Conservation (phyloP, 106 monocot species). For the Chionographis japonica region DNA sequence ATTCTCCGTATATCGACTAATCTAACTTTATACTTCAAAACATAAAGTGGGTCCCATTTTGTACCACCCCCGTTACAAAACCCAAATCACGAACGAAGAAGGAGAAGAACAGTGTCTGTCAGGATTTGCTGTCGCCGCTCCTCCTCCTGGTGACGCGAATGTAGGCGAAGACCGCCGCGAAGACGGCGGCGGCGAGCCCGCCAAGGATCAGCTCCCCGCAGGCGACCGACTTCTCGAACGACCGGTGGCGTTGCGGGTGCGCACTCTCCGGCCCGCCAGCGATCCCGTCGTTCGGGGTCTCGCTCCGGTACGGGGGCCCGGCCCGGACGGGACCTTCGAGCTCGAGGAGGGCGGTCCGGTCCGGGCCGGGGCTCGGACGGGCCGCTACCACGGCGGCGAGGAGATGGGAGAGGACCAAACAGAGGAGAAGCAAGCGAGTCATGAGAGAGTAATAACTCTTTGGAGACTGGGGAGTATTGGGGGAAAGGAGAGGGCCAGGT, state of each 20-base stretch:
- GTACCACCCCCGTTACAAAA: too few species aligned
- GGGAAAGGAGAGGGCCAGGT: not conserved
- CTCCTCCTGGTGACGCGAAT: conserved; percentile 44
- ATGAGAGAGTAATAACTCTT: not conserved
- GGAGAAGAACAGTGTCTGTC: not conserved
- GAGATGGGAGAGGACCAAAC: conserved; percentile 13
- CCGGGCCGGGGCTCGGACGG: conserved; percentile 12
- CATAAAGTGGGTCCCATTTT: too few species aligned
- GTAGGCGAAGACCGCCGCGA: conserved; percentile 40
- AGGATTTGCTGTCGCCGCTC: conserved; percentile 13
- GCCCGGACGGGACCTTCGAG: conserved; percentile 9
- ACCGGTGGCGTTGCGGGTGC: conserved; percentile 6
- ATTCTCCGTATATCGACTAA: too few species aligned
- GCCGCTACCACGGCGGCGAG: conserved; percentile 21
- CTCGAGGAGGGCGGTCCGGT: conserved; percentile 3
- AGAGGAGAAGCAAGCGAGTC: conserved; percentile 29
- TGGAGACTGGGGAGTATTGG: not conserved
- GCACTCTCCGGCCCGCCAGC: conserved; percentile 17
- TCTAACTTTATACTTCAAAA: too few species aligned
- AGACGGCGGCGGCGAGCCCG: conserved; percentile 33
- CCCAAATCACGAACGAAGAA: not conserved
- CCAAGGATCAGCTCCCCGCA: conserved; percentile 50
- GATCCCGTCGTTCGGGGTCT: not conserved
- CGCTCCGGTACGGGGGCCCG: conserved; percentile 10
- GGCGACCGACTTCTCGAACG: conserved; percentile 33